Evolutionary conservation across 2,329 filamentous ascomycete species (phyloP).

Genomic region (Ascochyta clinopodiicola): DNA sequence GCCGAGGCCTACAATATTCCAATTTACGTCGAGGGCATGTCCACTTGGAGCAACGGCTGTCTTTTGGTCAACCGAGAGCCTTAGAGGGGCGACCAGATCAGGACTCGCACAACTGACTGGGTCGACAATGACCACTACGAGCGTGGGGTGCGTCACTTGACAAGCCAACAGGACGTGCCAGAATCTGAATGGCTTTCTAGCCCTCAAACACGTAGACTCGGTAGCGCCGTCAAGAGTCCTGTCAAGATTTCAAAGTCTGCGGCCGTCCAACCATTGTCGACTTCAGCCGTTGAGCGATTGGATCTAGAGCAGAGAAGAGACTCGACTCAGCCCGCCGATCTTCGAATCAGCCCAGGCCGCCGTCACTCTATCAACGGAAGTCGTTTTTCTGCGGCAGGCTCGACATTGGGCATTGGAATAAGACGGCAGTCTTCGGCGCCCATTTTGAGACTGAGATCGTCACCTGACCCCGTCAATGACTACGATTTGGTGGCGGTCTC

Average conservation of each 20-base stretch:
- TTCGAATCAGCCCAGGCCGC: neutral
- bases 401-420: neutral
- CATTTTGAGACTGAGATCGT: neutral
- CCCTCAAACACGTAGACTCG: too few species aligned
- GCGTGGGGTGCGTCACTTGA: constrained; percentile 3
- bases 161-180: neutral
- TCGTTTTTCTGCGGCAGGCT: neutral
- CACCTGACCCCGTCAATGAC: neutral
- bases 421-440: neutral
- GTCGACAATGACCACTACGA: constrained; percentile 1
- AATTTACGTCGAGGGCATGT: neutral
- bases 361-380: neutral
- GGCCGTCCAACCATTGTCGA: neutral
- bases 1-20: neutral
- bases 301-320: neutral
- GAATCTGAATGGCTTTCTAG: too few species aligned
- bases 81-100: constrained; percentile 3
- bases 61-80: neutral
- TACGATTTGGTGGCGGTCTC: neutral
- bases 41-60: constrained; percentile 2
- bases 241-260: neutral
- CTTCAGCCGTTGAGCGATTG: neutral
- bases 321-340: neutral
- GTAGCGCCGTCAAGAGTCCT: neutral
- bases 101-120: neutral